Conservation (phyloP, 1,284 basidiomycete genomes). For the Sporisorium graminicola region DNA sequence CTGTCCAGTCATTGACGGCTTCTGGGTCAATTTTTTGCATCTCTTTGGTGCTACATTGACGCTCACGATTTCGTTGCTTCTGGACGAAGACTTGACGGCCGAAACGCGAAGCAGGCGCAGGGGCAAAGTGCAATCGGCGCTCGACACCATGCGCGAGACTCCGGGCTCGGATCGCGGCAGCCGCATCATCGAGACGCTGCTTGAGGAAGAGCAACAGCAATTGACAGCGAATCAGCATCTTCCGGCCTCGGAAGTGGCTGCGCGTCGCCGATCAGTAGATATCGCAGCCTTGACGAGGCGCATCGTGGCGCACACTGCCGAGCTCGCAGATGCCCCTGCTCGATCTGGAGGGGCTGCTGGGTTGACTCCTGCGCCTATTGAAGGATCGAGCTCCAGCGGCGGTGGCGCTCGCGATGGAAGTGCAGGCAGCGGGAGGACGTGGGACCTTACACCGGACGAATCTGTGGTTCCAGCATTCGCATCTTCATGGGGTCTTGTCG, state of each 20-base stretch:
- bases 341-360: background rate
- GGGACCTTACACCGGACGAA: constrained; percentile 38
- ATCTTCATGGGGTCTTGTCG: constrained; percentile 19
- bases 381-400: background rate
- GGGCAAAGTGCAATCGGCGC: constrained; percentile 29
- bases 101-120: constrained; percentile 21
- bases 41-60: constrained; percentile 54
- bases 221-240: constrained; percentile 17
- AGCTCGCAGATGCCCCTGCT: constrained; percentile 1
- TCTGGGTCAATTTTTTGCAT: constrained; percentile 56
- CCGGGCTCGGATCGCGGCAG: constrained; percentile 46
- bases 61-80: constrained; percentile 49
- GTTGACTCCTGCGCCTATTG: background rate
- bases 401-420: constrained; percentile 6
- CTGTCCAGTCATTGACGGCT: constrained; percentile 55
- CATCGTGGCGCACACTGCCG: constrained; percentile 20
- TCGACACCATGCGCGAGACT: constrained; percentile 42
- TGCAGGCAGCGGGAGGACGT: constrained; percentile 18
- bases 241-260: background rate
- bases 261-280: constrained; percentile 9
- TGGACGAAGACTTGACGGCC: constrained; percentile 33
- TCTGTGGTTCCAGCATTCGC: constrained; percentile 31
- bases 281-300: constrained; percentile 22
- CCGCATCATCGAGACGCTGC: constrained; percentile 48
- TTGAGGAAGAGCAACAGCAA: constrained; percentile 44